Conservation (phyloP, 2,329 filamentous ascomycete species). For the Fusarium sp. region DNA sequence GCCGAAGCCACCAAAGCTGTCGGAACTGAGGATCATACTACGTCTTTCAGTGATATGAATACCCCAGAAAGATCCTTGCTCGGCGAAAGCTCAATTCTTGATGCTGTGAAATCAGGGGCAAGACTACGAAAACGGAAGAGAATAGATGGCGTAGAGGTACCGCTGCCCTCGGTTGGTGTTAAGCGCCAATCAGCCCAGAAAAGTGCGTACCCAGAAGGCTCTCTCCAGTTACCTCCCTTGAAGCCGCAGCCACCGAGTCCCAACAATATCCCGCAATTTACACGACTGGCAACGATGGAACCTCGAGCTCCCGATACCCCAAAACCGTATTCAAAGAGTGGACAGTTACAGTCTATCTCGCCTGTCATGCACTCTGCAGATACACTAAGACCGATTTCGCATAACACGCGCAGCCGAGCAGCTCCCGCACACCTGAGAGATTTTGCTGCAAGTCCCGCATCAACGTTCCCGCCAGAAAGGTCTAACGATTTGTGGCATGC, state of each 20-base stretch:
- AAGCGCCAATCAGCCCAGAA: slow-evolving; percentile 35
- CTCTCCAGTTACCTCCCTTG: slow-evolving; percentile 49
- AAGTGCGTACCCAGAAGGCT: slow-evolving; percentile 31
- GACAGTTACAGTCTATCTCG: slow-evolving; percentile 38
- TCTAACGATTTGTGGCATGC: slow-evolving; percentile 26
- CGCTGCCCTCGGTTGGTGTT: slow-evolving; percentile 39
- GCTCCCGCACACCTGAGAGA: slow-evolving; percentile 26
- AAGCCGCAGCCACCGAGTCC: slow-evolving; percentile 41
- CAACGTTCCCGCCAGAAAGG: slow-evolving; percentile 41
- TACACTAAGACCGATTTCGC: slow-evolving; percentile 50
- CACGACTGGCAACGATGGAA: slow-evolving; percentile 48
- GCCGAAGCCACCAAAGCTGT: slow-evolving; percentile 14
- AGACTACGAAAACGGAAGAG: slow-evolving; percentile 62
- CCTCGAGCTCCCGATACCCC: slow-evolving; percentile 35
- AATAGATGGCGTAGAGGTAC: slow-evolving; percentile 56
- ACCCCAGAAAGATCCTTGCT: slow-evolving; percentile 24
- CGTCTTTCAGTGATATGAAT: background rate
- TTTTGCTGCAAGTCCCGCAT: slow-evolving; percentile 43
- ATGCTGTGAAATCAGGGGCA: slow-evolving; percentile 63
- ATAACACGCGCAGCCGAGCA: slow-evolving; percentile 47
- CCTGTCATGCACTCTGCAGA: slow-evolving; percentile 17
- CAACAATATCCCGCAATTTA: slow-evolving; percentile 25
- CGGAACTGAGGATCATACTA: background rate
- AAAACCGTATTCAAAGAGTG: slow-evolving; percentile 33
- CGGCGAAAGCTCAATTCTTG: slow-evolving; percentile 59